Base-by-base conservation (phyloP, 768 basidiomycete genomes). In the Phallus indusiatus region DNA sequence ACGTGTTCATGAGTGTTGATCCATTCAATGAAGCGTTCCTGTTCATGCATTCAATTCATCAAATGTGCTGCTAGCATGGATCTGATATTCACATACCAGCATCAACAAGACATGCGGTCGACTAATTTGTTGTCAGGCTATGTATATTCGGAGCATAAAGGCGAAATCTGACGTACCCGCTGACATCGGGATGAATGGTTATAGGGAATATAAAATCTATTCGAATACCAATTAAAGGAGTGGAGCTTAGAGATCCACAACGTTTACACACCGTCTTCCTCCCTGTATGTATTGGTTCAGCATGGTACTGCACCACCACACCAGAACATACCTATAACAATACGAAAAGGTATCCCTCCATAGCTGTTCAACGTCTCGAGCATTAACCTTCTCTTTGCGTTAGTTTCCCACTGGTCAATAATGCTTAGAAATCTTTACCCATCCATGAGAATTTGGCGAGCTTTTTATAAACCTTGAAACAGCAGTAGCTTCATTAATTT, bases 301-400 rank as follows among this genome's bases (percentile, higher is more conserved):
- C n/a, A 56, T 21, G 62, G n/a, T 53, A 20, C 16, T 17, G n/a
- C 10, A 33, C n/a, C n/a, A n/a, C n/a, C 17, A 34, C 33, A 21
- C 34, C 16, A 34, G 37, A 2, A 35, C 64, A 34, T 62, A 80
- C 82, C 79, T 72, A 68, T 86, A 86, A 53, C 77, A 79, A 65
- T 88, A 88, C 1, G 80, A 77, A 67, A 87, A 87, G 56, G 77
- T 84, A 64, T 84, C 84, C 67, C 86, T 87, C 87, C 88, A 89
- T 6, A 88, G 75, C 59, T 88, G 78, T 63, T 87, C 83, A 5
- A 87, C 79, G 47, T 82, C 81, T 36, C 80, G 73, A 1, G 79
- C 67, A 64, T 84, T 86, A n/a, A 88, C 81, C 81, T 83, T 60
- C 36, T 51, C 14, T 1, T 34, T 60, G n/a, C 36, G 50, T 55